Evolutionary conservation across 257 asterid species (phyloP), one percentile per base, ranked within the genome.

Genomic region (Solanum verrucosum): DNA sequence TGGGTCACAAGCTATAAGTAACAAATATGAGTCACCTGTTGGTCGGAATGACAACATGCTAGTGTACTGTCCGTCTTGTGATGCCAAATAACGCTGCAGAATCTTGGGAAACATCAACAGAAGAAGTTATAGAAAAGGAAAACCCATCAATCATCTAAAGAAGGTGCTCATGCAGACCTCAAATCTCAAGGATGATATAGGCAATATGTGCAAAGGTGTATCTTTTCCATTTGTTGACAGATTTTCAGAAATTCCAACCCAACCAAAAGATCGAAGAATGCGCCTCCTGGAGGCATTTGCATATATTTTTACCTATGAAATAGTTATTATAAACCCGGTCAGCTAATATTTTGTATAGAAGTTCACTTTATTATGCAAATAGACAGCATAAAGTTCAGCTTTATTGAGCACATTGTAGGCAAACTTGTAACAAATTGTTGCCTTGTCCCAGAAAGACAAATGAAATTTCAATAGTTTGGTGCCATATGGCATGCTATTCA

Each of bases 241-340:
- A 74, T 89, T 89, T 9, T 84, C 91, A 84, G 89, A 73, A 25
- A 89, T 78, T 59, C 86, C 88, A 23, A 89, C 84, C 91, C 91
- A 89, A 18, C 89, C 87, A 87, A 83, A 89, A 75, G 89, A 87
- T 60, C n/a, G 83, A 79, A 87, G 75, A 83, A 89, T 71, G 83
- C 91, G 88, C 87, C 91, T 77, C 85, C 91, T 84, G 49, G 89
- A 87, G 75, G 91, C 74, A 68, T 87, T 89, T 84, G 91, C 88
- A 75, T 84, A 86, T 87, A 89, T 84, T 63, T 89, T 89, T 75
- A 89, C 74, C 90, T 89, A 81, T 71, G 16, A 63, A 40, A 60
- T 15, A 27, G 52, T 70, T 63, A 71, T 37, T 49, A 38, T 60
- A 49, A 82, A 70, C 44, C 27, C 3, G 33, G 27, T 85, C 18